Evolutionary conservation across 2,329 filamentous ascomycete species (phyloP).

Genomic region (Claviceps sp.): DNA sequence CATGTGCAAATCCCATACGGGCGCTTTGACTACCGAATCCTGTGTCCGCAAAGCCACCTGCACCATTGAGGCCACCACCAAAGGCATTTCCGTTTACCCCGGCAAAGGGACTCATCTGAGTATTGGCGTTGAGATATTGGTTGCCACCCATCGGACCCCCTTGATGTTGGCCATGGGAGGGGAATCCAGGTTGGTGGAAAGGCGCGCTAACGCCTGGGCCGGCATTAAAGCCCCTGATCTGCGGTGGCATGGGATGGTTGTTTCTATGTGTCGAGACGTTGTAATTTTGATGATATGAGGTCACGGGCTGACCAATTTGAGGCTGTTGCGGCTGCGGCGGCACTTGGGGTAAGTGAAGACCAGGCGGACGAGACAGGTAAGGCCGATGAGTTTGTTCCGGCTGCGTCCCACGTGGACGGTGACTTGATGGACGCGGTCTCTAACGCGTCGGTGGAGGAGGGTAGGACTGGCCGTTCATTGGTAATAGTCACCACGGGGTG

Average conservation of each 20-base stretch:
- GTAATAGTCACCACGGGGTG: neutral
- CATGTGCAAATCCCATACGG: slow-evolving; percentile 72
- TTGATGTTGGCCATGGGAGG: slow-evolving; percentile 38
- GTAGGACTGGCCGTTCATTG: slow-evolving; percentile 10
- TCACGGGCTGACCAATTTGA: neutral
- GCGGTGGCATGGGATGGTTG: slow-evolving; percentile 21
- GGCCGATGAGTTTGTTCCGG: neutral
- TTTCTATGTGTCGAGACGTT: neutral
- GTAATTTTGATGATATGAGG: neutral
- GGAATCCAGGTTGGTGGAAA: slow-evolving; percentile 35
- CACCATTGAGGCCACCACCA: slow-evolving; percentile 42
- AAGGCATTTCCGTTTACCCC: slow-evolving; percentile 40
- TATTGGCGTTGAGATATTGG: slow-evolving; percentile 59
- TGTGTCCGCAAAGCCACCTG: slow-evolving; percentile 45
- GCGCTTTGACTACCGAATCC: slow-evolving; percentile 79
- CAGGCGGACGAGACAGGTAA: neutral
- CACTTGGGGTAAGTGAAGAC: neutral
- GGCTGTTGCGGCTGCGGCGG: neutral
- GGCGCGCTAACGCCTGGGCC: slow-evolving; percentile 24
- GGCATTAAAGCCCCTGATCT: slow-evolving; percentile 25
- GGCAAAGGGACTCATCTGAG: slow-evolving; percentile 54
- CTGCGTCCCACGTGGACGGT: neutral
- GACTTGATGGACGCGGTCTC: slow-evolving; percentile 9
- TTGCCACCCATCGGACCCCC: slow-evolving; percentile 46
- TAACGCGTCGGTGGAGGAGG: slow-evolving; percentile 16